Conservation (phyloP, 345 rosid species). For the Dovyalis caffra region DNA sequence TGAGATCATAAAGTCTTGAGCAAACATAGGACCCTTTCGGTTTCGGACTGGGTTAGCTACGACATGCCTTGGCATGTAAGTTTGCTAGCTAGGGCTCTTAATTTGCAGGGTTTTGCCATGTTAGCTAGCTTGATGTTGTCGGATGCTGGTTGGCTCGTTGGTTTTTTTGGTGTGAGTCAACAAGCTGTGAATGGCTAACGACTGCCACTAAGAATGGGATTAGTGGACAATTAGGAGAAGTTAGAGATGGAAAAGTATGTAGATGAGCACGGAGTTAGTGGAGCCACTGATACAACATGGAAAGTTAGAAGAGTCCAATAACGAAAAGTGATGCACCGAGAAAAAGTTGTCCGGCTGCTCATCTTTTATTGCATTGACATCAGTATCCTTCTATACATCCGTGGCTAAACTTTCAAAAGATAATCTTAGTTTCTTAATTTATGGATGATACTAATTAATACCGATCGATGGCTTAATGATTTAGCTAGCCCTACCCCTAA, state of each 20-base stretch:
- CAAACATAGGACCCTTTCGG: background rate
- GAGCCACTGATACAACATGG: constrained; percentile 25
- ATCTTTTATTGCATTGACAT: constrained; percentile 20
- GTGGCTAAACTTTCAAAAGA: background rate
- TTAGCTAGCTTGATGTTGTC: no score
- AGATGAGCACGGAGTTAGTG: constrained; percentile 46
- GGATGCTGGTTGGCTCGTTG: no score
- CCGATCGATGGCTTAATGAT: background rate
- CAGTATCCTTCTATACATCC: constrained; percentile 16
- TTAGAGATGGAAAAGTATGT: constrained; percentile 15
- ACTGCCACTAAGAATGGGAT: constrained; percentile 7
- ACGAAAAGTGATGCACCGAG: constrained; percentile 28
- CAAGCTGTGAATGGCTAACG: background rate
- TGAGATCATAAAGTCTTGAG: background rate
- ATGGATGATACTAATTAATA: background rate
- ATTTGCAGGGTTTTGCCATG: background rate
- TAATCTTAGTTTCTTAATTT: no score
- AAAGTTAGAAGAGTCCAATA: constrained; percentile 30
- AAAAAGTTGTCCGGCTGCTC: background rate
- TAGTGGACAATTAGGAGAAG: constrained; percentile 40
- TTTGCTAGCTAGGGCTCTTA: background rate
- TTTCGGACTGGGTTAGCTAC: background rate
- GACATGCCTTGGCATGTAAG: background rate
- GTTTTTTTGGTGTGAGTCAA: background rate
- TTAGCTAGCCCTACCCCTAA: no score